Conservation (phyloP, 805 yeast genomes). For the Nakazawaea molendinolei region DNA sequence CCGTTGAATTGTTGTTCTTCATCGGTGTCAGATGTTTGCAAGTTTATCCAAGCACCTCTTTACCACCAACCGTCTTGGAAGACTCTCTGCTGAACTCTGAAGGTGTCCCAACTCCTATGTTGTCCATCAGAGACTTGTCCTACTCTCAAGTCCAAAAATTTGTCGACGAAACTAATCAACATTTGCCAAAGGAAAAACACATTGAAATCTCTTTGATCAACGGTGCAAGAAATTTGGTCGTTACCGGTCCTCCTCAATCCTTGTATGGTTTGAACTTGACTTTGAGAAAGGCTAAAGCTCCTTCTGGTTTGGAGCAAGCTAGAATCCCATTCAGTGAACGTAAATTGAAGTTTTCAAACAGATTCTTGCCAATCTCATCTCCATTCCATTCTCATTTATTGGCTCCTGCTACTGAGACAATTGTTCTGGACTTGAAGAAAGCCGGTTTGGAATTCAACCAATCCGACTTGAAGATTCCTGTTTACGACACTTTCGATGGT, state of each 20-base stretch:
- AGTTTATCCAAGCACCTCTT: constrained; percentile 86
- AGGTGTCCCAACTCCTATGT: constrained; percentile 97
- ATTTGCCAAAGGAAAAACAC: constrained; percentile 87
- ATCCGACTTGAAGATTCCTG: constrained; percentile 69
- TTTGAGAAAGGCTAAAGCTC: constrained; percentile 90
- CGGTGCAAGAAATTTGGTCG: constrained; percentile 94
- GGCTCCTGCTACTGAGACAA: constrained; percentile 59
- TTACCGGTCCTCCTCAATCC: constrained; percentile 97
- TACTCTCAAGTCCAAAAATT: constrained; percentile 70
- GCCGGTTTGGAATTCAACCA: constrained; percentile 52
- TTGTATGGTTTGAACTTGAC: constrained; percentile 90
- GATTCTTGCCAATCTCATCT: constrained; percentile 91
- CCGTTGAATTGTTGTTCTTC: constrained; percentile 81
- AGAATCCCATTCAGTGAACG: constrained; percentile 92
- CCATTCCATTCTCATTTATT: constrained; percentile 95
- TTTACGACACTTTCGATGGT: constrained; percentile 85
- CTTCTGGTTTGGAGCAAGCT: constrained; percentile 90
- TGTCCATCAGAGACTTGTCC: constrained; percentile 85
- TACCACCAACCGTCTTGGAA: constrained; percentile 88
- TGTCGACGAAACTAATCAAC: constrained; percentile 85
- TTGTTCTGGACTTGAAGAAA: constrained; percentile 57
- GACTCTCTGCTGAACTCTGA: constrained; percentile 92
- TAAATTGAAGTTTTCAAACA: constrained; percentile 85
- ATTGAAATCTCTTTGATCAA: constrained; percentile 86
- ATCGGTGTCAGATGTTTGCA: constrained; percentile 89